These are phyloP conservation scores for Tolypocladium inflatum DNA, from an alignment of 2,329 filamentous ascomycete species.

Conservation along the genomic window DNA sequence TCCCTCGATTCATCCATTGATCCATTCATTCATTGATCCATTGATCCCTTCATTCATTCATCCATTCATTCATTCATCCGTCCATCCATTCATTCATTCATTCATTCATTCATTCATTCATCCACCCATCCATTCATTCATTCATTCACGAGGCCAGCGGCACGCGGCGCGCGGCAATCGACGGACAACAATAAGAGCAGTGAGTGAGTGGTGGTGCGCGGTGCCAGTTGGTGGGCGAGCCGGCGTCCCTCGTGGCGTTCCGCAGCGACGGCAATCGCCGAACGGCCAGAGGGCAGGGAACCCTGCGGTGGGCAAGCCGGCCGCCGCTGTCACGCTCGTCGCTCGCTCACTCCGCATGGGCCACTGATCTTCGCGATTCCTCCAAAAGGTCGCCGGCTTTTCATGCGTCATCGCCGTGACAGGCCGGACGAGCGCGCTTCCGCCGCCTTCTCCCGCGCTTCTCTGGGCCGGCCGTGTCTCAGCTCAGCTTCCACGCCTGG, in stretches of 20 bases:
- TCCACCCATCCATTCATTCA: no score
- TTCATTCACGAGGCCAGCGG: background rate
- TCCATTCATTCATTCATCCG: background rate
- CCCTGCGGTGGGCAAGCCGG: background rate
- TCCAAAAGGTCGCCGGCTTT: no score
- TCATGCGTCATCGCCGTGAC: background rate
- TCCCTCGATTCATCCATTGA: background rate
- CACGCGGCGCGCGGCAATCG: background rate
- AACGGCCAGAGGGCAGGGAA: background rate
- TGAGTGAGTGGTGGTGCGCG: no score
- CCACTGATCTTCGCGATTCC: no score
- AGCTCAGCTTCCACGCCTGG: background rate
- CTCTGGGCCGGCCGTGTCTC: background rate
- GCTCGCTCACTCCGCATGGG: no score
- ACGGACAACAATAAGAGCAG: background rate
- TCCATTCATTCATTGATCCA: no score
- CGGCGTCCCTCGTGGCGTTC: background rate
- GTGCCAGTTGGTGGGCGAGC: background rate
- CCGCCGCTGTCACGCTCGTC: background rate
- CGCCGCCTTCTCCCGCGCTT: background rate
- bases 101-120: no score
- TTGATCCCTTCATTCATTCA: no score
- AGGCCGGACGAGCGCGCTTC: background rate
- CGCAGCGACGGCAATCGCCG: background rate
- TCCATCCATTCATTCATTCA: no score